Evolutionary conservation across 352 stramenopile genomes (phyloP), one percentile per base, ranked within the genome.

Genomic region (Globisporangium paddicum): DNA sequence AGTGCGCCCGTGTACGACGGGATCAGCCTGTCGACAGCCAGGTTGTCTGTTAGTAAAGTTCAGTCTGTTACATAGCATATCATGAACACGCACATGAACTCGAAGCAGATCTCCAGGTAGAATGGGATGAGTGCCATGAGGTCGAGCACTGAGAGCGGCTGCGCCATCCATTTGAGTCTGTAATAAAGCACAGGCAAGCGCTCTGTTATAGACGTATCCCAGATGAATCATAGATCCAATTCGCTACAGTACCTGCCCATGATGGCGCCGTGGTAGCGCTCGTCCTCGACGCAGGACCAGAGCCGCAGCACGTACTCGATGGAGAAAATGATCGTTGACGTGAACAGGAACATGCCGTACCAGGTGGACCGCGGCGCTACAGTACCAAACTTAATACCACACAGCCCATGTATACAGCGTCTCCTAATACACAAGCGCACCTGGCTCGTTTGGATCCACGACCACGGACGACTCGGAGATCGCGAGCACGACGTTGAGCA

Each of bases 281-380:
- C 61, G 61, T 88, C 78, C 46, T 85, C 78, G 4, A 84, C 71
- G 42, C 78, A 88, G 8, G 77, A 85, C 78, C 78, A 88, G 8
- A 85, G 47, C 9, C 78, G 74, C 41, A 88, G 63, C 3, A 42
- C 49, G 38, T 88, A 88, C 58, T 88, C 77, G 38, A 86, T 66
- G 19, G 78, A 78, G 55, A 88, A 88, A 25, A 88, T 73, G 32
- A 74, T 59, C 5, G 78, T 85, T 13, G 78, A 88, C 10, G 75
- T 68, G 13, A 81, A 60, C 25, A 88, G 58, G 50, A 88, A 83
- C 5, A 72, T 57, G 19, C 65, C 58, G 30, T 68, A 79, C 78
- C 78, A 87, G 30, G 70, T 53, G 6, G 51, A 63, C 5, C 21
- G 58, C 7, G 14, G n/a, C 0, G 23, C 48, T 63, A 13, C 14